Conservation (phyloP, 2,329 filamentous ascomycete species). For the Epichloe aotearoae region DNA sequence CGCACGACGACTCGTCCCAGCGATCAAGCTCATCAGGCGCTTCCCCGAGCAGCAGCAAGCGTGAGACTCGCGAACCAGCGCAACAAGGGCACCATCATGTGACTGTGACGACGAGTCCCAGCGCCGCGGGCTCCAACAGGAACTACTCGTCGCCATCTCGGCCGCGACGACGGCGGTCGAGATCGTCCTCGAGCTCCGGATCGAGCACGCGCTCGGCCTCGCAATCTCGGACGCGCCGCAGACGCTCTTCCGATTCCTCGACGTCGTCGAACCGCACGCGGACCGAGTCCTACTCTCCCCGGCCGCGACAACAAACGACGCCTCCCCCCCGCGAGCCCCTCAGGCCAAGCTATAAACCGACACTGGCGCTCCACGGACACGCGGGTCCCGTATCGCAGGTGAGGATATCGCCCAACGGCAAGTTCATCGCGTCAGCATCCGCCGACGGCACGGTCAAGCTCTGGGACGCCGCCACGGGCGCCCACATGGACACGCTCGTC, state of each 20-base stretch:
- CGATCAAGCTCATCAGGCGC: conserved; percentile 14
- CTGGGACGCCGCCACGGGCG: conserved; percentile 70
- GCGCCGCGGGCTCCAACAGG: conserved; percentile 11
- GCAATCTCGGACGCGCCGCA: conserved; percentile 18
- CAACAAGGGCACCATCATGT: conserved; percentile 1
- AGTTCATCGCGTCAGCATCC: conserved; percentile 79
- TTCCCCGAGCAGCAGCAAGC: not conserved
- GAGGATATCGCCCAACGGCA: conserved; percentile 80
- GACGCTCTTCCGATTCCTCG: conserved; percentile 16
- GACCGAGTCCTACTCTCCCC: conserved; percentile 7
- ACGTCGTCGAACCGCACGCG: conserved; percentile 19
- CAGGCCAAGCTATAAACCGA: conserved; percentile 53
- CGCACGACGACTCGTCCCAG: conserved; percentile 16
- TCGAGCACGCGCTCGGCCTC: conserved; percentile 24
- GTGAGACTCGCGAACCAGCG: not conserved
- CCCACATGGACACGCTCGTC: conserved; percentile 75
- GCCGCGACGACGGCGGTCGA: conserved; percentile 17
- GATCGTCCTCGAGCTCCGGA: conserved; percentile 21
- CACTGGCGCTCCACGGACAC: conserved; percentile 65
- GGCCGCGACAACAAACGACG: conserved; percentile 16
- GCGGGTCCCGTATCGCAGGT: conserved; percentile 68
- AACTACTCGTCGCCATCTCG: conserved; percentile 16
- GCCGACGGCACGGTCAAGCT: conserved; percentile 86
- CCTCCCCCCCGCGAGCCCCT: conserved; percentile 36
- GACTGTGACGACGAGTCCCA: conserved; percentile 9